These are phyloP conservation scores for Dactylis glomerata DNA, from an alignment of 176 grass and related monocot genomes.

Conservation along the genomic window DNA sequence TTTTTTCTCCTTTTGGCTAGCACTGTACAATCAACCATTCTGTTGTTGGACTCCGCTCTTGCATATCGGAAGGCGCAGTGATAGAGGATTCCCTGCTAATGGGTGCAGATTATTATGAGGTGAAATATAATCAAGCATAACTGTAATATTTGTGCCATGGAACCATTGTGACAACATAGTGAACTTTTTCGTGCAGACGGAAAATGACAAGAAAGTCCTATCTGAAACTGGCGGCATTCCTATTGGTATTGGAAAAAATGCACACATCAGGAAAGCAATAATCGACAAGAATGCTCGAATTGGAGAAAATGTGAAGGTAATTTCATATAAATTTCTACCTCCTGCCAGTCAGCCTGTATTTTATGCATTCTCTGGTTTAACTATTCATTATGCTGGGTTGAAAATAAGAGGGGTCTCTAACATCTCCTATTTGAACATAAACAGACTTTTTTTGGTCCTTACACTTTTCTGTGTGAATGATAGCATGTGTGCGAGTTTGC, in stretches of 20 bases:
- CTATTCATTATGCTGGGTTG: not conserved
- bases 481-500: not conserved
- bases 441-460: not conserved
- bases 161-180: not conserved
- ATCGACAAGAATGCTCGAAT: constrained; percentile 99
- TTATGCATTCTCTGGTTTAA: not conserved
- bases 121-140: constrained; percentile 29
- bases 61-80: constrained; percentile 87
- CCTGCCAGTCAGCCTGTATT: not conserved
- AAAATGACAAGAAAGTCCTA: constrained; percentile 67
- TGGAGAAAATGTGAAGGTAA: constrained; percentile 93
- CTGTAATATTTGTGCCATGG: not conserved
- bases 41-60: constrained; percentile 89
- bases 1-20: constrained; percentile 33
- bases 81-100: constrained; percentile 91
- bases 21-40: constrained; percentile 91
- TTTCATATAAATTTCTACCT: constrained; percentile 18
- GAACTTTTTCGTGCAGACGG: constrained; percentile 59
- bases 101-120: constrained; percentile 99
- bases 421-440: not conserved
- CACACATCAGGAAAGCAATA: constrained; percentile 87
- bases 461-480: not conserved
- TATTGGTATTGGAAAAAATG: constrained; percentile 91
- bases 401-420: not conserved
- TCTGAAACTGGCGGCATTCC: constrained; percentile 67